Percentiles rank a stretch among this genome's conserved stretches.
phyloP scores from a whole-genome alignment of 2,329 filamentous ascomycete genomes.

The Penicillium aurantiogriseum region DNA sequence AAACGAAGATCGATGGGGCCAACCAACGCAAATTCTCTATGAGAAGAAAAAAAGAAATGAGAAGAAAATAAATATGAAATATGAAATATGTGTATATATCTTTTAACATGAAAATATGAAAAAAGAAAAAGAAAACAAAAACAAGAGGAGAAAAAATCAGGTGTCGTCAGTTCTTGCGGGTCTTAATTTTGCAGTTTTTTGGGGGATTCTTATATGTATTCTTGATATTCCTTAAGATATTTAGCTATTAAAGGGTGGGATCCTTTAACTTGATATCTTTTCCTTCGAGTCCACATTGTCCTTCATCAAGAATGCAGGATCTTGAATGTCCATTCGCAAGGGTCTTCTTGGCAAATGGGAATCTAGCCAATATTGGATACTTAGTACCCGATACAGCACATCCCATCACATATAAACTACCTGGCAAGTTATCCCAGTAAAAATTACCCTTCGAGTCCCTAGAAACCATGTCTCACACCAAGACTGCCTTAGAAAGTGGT shows the following conservation, averaged over 20 bases:
- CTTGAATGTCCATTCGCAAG: constrained; percentile 20
- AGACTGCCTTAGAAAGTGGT: background rate
- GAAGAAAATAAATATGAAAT: background rate
- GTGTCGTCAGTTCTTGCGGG: constrained; percentile 5
- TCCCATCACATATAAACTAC: background rate
- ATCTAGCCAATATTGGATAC: constrained; percentile 2
- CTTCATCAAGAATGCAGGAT: constrained; percentile 20
- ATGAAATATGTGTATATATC: background rate
- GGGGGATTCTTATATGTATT: background rate
- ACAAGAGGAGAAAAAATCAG: background rate
- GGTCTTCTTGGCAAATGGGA: constrained; percentile 17
- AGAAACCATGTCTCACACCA: background rate
- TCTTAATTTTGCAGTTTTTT: background rate
- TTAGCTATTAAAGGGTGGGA: background rate
- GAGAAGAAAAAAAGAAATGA: constrained; percentile 3
- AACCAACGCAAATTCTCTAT: constrained; percentile 19
- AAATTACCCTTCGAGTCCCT: background rate
- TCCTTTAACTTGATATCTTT: no score
- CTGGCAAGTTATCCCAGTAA: background rate
- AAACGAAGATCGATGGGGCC: constrained; percentile 30
- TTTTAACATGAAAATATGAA: background rate
- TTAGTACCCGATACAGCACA: background rate
- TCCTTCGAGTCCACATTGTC: constrained; percentile 11
- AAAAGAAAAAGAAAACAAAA: background rate
- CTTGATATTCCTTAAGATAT: background rate